These are phyloP conservation scores for Aspergillus neotritici DNA, from an alignment of 2,329 filamentous ascomycete species.

Conservation along the genomic window DNA sequence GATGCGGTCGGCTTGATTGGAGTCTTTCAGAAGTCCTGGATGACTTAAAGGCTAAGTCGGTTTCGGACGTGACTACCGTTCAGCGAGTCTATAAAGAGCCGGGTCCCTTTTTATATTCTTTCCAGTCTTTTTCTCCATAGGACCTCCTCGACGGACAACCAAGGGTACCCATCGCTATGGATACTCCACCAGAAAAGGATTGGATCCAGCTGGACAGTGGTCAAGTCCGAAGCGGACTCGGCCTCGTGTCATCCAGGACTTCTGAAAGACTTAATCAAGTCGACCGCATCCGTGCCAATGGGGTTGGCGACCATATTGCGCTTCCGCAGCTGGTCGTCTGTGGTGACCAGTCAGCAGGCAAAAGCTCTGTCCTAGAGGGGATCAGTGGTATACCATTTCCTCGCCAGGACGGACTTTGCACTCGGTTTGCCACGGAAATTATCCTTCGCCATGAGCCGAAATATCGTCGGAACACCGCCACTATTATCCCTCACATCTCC, in stretches of 20 bases:
- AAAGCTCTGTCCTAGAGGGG: slow-evolving; percentile 56
- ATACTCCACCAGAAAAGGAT: too few species aligned
- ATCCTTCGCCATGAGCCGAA: slow-evolving; percentile 32
- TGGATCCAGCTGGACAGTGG: neutral
- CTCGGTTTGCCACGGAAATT: slow-evolving; percentile 58
- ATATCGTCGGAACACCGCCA: slow-evolving; percentile 4
- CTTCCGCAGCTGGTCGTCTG: slow-evolving; percentile 59
- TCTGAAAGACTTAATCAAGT: slow-evolving; percentile 47
- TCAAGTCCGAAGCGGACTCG: slow-evolving; percentile 4
- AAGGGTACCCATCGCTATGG: too few species aligned
- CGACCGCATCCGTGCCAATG: slow-evolving; percentile 49
- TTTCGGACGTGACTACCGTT: neutral
- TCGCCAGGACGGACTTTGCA: slow-evolving; percentile 55
- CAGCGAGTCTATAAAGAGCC: too few species aligned
- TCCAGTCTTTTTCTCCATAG: too few species aligned
- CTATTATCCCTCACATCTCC: slow-evolving; percentile 9
- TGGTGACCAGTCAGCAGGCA: slow-evolving; percentile 59
- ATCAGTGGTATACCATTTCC: slow-evolving; percentile 58
- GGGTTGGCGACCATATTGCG: slow-evolving; percentile 46
- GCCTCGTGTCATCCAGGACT: slow-evolving; percentile 9
- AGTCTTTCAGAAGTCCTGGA: slow-evolving; percentile 26
- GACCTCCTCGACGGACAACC: too few species aligned
- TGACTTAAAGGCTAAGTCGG: slow-evolving; percentile 8
- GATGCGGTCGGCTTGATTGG: slow-evolving; percentile 53
- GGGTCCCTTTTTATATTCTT: too few species aligned